Conservation (phyloP, 768 basidiomycete genomes). For the Termitomyces sp. region DNA sequence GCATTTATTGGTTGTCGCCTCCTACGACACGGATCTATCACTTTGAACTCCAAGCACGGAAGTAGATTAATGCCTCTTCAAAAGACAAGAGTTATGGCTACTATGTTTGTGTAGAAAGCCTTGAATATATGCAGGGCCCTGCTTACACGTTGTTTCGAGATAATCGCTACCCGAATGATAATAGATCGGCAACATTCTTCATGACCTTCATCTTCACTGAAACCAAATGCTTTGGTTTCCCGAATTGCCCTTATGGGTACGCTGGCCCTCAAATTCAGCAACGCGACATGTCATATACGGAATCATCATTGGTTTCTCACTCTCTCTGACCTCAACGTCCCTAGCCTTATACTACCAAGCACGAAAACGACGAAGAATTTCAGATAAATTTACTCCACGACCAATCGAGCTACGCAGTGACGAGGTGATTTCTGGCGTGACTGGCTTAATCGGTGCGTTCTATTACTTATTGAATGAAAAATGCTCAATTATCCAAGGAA, state of each 20-base stretch:
- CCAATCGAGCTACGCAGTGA: slow-evolving; percentile 71
- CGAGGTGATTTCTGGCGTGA: slow-evolving; percentile 76
- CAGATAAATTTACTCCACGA: slow-evolving; percentile 34
- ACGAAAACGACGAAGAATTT: slow-evolving; percentile 40
- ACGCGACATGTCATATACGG: slow-evolving; percentile 34
- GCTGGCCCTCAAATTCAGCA: slow-evolving; percentile 30
- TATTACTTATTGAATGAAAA: neutral
- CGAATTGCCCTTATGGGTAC: slow-evolving; percentile 26
- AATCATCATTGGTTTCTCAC: slow-evolving; percentile 66
- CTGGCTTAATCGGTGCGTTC: slow-evolving; percentile 74
- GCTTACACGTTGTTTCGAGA: neutral
- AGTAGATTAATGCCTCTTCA: neutral
- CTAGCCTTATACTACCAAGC: slow-evolving; percentile 47
- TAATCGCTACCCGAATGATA: neutral
- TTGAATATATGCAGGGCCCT: neutral
- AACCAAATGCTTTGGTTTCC: slow-evolving; percentile 18
- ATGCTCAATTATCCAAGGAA: slow-evolving; percentile 46
- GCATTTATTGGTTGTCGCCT: neutral
- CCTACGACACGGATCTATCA: neutral
- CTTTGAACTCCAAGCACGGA: neutral
- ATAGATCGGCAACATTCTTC: slow-evolving; percentile 7
- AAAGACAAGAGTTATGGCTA: neutral
- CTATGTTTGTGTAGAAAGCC: neutral
- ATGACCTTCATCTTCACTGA: slow-evolving; percentile 10
- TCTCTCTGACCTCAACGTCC: slow-evolving; percentile 70